Conservation (phyloP, 2,329 filamentous ascomycete genomes). For the Aureobasidium sp. region DNA sequence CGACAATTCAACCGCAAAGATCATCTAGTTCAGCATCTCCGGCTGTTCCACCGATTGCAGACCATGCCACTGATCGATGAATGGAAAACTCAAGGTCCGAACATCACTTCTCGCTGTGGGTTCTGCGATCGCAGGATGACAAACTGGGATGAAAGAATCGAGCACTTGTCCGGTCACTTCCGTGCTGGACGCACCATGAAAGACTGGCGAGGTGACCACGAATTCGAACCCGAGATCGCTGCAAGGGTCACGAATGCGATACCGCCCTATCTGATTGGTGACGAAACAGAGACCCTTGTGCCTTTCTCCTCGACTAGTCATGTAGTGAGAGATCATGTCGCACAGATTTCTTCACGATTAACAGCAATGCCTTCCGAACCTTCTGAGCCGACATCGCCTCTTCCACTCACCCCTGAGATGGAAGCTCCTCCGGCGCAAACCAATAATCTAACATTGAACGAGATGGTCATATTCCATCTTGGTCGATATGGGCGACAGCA, state of each 20-base stretch:
- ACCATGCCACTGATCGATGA: slow-evolving; percentile 38
- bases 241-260: slow-evolving; percentile 44
- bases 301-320: slow-evolving; percentile 38
- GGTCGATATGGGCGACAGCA: slow-evolving; percentile 39
- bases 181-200: slow-evolving; percentile 46
- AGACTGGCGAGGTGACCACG: slow-evolving; percentile 50
- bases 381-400: neutral
- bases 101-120: slow-evolving; percentile 49
- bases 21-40: slow-evolving; percentile 54
- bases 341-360: neutral
- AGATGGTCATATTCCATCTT: slow-evolving; percentile 41
- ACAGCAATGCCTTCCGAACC: neutral
- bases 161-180: slow-evolving; percentile 51
- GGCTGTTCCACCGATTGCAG: slow-evolving; percentile 55
- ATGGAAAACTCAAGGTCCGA: slow-evolving; percentile 51
- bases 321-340: neutral
- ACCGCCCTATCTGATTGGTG: slow-evolving; percentile 45
- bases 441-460: slow-evolving; percentile 33
- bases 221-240: slow-evolving; percentile 40
- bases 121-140: slow-evolving; percentile 44
- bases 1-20: slow-evolving; percentile 58
- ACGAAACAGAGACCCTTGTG: slow-evolving; percentile 38
- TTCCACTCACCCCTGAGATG: slow-evolving; percentile 6
- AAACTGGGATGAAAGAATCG: slow-evolving; percentile 45
- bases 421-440: neutral